Conservation (phyloP, 768 basidiomycete genomes). For the Thelephora aurantiotincta region DNA sequence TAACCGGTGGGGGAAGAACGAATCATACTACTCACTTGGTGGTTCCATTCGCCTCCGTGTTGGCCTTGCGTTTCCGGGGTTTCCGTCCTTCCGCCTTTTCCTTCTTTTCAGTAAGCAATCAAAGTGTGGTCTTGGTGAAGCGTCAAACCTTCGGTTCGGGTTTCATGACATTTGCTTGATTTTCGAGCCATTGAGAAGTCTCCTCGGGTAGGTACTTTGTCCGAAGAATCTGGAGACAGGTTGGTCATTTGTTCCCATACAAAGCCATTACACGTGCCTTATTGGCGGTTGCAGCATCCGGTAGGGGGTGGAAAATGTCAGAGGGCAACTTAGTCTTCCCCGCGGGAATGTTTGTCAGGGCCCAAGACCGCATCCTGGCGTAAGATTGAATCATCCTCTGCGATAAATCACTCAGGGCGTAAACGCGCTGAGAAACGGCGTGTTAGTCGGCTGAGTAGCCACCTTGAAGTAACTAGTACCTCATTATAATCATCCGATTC, state of each 20-base stretch:
- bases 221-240: slow-evolving; percentile 40
- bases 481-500: slow-evolving; percentile 55
- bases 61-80: slow-evolving; percentile 44
- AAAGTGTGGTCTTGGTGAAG: not conserved
- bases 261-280: slow-evolving; percentile 26
- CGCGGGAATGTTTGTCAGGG: slow-evolving; percentile 54
- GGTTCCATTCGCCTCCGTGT: slow-evolving; percentile 30
- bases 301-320: slow-evolving; percentile 69
- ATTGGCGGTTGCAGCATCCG: slow-evolving; percentile 47
- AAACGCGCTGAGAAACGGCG: slow-evolving; percentile 51
- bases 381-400: slow-evolving; percentile 71
- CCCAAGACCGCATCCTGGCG: slow-evolving; percentile 56
- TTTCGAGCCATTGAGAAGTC: slow-evolving; percentile 41
- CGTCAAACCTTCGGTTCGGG: slow-evolving; percentile 13
- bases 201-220: slow-evolving; percentile 55
- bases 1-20: not conserved
- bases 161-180: slow-evolving; percentile 23
- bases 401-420: slow-evolving; percentile 76
- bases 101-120: slow-evolving; percentile 9
- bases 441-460: not conserved
- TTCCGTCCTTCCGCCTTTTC: slow-evolving; percentile 33
- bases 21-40: slow-evolving; percentile 25
- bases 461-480: slow-evolving; percentile 23
- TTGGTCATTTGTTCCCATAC: not conserved
- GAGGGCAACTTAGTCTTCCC: slow-evolving; percentile 66